These are phyloP conservation scores for Vaccinium darrowii DNA, from an alignment of 148 eudicot genomes.

Conservation along the genomic window DNA sequence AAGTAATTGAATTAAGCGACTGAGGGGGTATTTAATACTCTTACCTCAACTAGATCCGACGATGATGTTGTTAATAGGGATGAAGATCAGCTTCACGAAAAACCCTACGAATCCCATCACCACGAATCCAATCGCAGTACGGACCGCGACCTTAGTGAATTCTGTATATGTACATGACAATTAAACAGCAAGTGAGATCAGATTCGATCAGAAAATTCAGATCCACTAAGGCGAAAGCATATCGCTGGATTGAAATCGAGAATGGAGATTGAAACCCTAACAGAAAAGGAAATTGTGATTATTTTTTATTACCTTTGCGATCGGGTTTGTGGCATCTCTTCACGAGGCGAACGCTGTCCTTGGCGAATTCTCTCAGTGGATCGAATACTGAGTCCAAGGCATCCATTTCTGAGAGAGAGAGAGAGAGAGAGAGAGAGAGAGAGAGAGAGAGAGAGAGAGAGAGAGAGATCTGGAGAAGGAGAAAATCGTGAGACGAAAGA, in stretches of 20 bases:
- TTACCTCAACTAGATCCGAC: constrained; percentile 53
- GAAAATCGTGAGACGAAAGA: not conserved
- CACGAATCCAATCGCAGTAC: constrained; percentile 65
- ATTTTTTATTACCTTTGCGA: constrained; percentile 41
- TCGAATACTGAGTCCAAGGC: constrained; percentile 48
- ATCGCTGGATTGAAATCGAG: not conserved
- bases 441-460: constrained; percentile 1
- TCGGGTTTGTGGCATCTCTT: constrained; percentile 67
- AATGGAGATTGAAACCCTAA: constrained; percentile 4
- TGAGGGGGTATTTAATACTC: not conserved
- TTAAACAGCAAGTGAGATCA: not conserved
- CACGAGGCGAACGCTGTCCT: constrained; percentile 56
- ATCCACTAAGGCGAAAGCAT: not conserved
- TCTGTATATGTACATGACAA: constrained; percentile 23
- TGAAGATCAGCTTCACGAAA: constrained; percentile 66
- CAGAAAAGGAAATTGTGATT: not conserved
- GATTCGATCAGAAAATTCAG: not conserved
- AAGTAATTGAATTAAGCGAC: not conserved
- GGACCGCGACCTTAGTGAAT: constrained; percentile 66
- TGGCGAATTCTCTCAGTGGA: constrained; percentile 56
- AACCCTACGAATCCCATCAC: constrained; percentile 80
- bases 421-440: not conserved
- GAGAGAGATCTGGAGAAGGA: not conserved
- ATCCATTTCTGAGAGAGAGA: constrained; percentile 26
- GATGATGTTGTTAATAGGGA: constrained; percentile 65